phyloP scores from a whole-genome alignment of 306 rosid genomes.

The Aeschynomene evenia region DNA sequence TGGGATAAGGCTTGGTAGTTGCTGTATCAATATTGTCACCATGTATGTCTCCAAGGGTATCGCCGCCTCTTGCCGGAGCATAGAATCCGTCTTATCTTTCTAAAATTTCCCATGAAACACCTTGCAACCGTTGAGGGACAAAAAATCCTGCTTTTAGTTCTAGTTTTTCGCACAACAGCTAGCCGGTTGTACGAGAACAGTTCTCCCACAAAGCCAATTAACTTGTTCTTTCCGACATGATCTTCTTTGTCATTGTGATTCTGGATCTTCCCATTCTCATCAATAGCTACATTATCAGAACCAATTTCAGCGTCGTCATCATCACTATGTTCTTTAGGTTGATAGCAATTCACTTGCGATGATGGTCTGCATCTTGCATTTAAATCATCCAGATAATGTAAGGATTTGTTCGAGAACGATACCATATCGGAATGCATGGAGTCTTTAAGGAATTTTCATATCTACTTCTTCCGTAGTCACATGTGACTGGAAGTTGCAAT shows the following conservation, averaged over 20 bases:
- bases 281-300: slow-evolving; percentile 38
- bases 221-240: slow-evolving; percentile 28
- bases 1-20: too few species aligned
- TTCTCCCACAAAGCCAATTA: slow-evolving; percentile 49
- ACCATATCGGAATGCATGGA: neutral
- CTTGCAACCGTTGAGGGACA: slow-evolving; percentile 38
- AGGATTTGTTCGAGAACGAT: slow-evolving; percentile 13
- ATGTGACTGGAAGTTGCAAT: neutral
- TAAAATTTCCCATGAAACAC: slow-evolving; percentile 58
- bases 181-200: slow-evolving; percentile 51
- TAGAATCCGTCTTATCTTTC: slow-evolving; percentile 56
- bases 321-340: slow-evolving; percentile 32
- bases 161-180: slow-evolving; percentile 34
- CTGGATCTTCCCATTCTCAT: slow-evolving; percentile 42
- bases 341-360: slow-evolving; percentile 33
- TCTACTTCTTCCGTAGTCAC: neutral
- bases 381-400: neutral
- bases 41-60: slow-evolving; percentile 24
- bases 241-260: slow-evolving; percentile 18
- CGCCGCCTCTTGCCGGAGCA: slow-evolving; percentile 45
- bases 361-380: slow-evolving; percentile 46
- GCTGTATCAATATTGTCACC: slow-evolving; percentile 29
- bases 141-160: slow-evolving; percentile 30
- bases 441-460: neutral
- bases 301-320: slow-evolving; percentile 37